Percentiles rank a stretch among this genome's conserved stretches.
Evolutionary conservation across 768 basidiomycete genomes (phyloP).

Genomic region (Amanita muscaria): DNA sequence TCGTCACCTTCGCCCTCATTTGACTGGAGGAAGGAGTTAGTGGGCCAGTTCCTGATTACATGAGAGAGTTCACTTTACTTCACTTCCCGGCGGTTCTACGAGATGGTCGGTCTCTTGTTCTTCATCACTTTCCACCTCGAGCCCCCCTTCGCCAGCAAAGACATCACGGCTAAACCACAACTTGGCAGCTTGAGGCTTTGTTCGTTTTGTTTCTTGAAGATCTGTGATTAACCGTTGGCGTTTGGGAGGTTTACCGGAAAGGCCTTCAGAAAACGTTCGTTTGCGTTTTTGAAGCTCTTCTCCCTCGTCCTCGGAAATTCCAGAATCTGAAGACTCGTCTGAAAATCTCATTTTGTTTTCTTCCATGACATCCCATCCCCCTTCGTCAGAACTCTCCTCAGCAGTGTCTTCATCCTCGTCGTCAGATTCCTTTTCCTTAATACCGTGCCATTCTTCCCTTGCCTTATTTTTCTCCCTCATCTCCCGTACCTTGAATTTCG

Average conservation of each 20-base stretch:
- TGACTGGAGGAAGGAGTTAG: no score
- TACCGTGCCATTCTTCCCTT: constrained; percentile 77
- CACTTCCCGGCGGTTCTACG: no score
- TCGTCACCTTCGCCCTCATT: constrained; percentile 38
- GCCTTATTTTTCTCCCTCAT: constrained; percentile 64
- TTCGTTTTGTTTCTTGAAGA: constrained; percentile 29
- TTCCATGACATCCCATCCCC: constrained; percentile 67
- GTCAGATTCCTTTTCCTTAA: constrained; percentile 33
- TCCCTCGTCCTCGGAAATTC: constrained; percentile 35
- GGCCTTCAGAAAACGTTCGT: constrained; percentile 20
- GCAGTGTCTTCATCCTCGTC: constrained; percentile 29
- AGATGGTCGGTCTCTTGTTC: no score
- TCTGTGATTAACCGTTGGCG: constrained; percentile 44
- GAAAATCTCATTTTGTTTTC: constrained; percentile 40
- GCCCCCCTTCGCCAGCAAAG: constrained; percentile 55
- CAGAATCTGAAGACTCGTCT: constrained; percentile 43
- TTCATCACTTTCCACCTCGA: constrained; percentile 18
- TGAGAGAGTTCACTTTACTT: no score
- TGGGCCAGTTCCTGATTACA: no score
- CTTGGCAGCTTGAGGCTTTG: constrained; percentile 50
- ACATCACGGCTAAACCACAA: constrained; percentile 96
- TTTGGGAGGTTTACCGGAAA: constrained; percentile 30
- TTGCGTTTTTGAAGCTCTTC: no score
- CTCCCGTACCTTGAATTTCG: constrained; percentile 81
- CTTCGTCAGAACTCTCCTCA: constrained; percentile 37